Evolutionary conservation across 202 grass and related monocot genomes (phyloP), one percentile per base, ranked within the genome.

Genomic region (Sporobolus alterniflorus): DNA sequence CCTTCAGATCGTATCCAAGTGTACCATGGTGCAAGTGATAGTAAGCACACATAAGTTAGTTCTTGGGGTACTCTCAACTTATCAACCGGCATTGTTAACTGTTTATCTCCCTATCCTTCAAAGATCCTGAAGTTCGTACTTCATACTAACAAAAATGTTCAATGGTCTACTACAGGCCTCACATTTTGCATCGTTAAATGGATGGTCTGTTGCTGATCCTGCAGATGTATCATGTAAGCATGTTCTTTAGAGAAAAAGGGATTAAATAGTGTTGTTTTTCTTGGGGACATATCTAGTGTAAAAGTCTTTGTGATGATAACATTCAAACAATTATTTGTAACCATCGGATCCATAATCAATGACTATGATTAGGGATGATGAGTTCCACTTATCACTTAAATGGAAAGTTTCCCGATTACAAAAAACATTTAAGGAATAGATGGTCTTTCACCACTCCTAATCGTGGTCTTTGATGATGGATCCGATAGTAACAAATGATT

Each of bases 151-250:
- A 17, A 68, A 57, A 63, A 63, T 69, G 47, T 8, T 20, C 32
- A 22, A 46, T 60, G 3, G 6, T 73, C 49, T 85, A 63, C 71
- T 67, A 31, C 73, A 98, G 92, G 84, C 11, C 41, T 88, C 86
- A 85, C 92, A 93, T 74, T 55, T 93, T 64, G 92, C 86, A 32
- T 88, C 64, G 77, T 71, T 42, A 69, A 84, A 93, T 90, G 92
- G 90, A 81, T 86, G 86, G 86, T 69, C 88, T 34, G 60, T 86
- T 79, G 51, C 81, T 65, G 90, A 98, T 56, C 73, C 88, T 41
- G 49, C 82, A 12, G 82, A 88, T 76, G 54, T 98, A 32, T 89
- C 84, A 57, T 89, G 95, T 97, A 78, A 80, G 92, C 26, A 28
- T 43, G 65, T 50, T 75, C 65, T 13, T 24, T 33, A 18, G 18